Conservation (phyloP, 2,329 filamentous ascomycete genomes). For the Immersiporthe knoxdaviesiana region DNA sequence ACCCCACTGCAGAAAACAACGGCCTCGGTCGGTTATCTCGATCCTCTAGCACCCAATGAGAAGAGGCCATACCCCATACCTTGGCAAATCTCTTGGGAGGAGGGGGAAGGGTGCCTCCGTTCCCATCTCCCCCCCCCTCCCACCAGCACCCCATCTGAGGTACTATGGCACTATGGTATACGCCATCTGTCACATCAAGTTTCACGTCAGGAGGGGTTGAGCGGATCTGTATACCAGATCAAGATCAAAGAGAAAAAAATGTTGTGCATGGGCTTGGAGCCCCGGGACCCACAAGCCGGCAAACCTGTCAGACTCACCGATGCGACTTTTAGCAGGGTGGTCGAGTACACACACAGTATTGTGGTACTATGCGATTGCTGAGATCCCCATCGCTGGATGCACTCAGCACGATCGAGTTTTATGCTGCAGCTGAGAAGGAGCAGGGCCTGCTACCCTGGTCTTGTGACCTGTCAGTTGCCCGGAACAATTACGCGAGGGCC, state of each 20-base stretch:
- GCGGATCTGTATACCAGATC: conserved; percentile 20
- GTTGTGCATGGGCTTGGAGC: not conserved
- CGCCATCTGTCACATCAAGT: conserved; percentile 9
- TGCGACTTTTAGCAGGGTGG: not conserved
- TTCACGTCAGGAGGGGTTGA: not conserved
- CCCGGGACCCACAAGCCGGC: conserved; percentile 25
- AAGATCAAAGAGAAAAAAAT: conserved; percentile 1
- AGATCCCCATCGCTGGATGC: not conserved
- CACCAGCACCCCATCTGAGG: not conserved
- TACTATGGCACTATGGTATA: not conserved
- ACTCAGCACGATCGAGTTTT: not conserved
- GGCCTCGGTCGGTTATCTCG: not conserved
- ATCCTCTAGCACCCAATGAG: not conserved
- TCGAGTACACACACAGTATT: not conserved
- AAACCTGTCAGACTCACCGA: conserved; percentile 21
- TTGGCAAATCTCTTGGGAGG: not conserved
- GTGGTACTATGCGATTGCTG: not conserved
- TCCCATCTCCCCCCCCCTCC: not conserved
- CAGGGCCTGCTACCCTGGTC: not conserved
- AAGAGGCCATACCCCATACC: not conserved
- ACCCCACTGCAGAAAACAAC: not conserved
- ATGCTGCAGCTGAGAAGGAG: not conserved
- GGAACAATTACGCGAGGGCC: conserved; percentile 1
- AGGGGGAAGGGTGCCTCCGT: no score
- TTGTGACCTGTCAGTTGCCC: conserved; percentile 1